phyloP scores from a whole-genome alignment of 129 eudicot genomes.

The Artemisia argyi region DNA sequence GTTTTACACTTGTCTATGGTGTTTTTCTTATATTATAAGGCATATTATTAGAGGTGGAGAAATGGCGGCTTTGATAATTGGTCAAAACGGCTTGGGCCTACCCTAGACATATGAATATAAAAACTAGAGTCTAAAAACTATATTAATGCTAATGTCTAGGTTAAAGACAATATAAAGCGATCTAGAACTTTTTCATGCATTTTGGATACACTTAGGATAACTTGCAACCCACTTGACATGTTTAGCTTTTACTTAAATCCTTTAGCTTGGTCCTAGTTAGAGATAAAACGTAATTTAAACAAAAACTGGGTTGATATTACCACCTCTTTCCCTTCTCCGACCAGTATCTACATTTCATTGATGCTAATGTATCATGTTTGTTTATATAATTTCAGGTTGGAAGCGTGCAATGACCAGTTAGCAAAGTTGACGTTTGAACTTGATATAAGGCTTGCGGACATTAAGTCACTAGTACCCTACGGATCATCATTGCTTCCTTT shows the following conservation, averaged over 20 bases:
- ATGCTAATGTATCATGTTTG: background rate
- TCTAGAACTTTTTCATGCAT: background rate
- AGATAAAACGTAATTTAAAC: background rate
- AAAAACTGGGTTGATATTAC: background rate
- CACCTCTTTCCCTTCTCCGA: background rate
- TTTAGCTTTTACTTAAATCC: background rate
- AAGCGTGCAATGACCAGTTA: constrained; percentile 32
- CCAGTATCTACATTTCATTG: background rate
- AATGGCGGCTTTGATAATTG: too few species aligned
- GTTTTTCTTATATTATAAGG: background rate
- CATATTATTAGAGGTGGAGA: background rate
- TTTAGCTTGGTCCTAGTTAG: background rate
- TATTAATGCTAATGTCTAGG: too few species aligned
- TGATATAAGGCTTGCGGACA: constrained; percentile 79
- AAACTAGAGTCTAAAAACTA: too few species aligned
- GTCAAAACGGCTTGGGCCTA: background rate
- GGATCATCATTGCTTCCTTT: constrained; percentile 78
- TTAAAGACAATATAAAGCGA: background rate
- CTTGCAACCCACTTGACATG: background rate
- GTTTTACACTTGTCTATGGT: background rate
- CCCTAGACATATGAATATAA: background rate
- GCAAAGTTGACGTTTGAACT: constrained; percentile 53
- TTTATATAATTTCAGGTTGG: constrained; percentile 41
- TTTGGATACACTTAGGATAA: background rate
- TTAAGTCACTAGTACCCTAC: constrained; percentile 62